phyloP scores from a whole-genome alignment of 1,284 basidiomycete genomes.

The Mycosarcoma maydis region DNA sequence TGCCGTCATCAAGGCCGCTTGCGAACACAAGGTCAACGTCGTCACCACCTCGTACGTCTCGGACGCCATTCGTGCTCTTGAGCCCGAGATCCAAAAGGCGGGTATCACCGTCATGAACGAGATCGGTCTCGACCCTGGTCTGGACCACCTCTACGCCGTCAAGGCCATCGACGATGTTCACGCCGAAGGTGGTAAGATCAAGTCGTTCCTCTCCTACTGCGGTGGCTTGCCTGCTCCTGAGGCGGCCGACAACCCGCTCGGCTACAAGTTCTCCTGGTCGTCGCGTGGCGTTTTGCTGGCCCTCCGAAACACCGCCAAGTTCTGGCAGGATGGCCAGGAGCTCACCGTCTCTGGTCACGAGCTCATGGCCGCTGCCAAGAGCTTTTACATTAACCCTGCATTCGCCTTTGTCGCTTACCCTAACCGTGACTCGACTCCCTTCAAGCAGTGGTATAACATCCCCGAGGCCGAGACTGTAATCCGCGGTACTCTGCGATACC shows the following conservation, averaged over 20 bases:
- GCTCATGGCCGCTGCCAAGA: constrained; percentile 74
- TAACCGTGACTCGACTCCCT: constrained; percentile 92
- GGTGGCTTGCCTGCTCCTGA: constrained; percentile 94
- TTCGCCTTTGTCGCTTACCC: constrained; percentile 97
- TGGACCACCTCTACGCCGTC: constrained; percentile 95
- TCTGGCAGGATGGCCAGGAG: constrained; percentile 67
- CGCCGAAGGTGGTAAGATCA: constrained; percentile 87
- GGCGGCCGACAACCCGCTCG: constrained; percentile 90
- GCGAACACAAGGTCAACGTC: constrained; percentile 92
- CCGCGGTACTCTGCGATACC: constrained; percentile 93
- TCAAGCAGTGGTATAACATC: constrained; percentile 85
- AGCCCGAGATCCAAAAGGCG: constrained; percentile 83
- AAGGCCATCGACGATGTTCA: constrained; percentile 97
- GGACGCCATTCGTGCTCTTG: constrained; percentile 87
- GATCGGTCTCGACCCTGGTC: constrained; percentile 96
- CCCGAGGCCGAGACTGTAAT: constrained; percentile 92
- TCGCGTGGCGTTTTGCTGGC: constrained; percentile 95
- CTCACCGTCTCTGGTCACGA: constrained; percentile 62
- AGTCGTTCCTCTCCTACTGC: constrained; percentile 94
- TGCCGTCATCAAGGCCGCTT: constrained; percentile 90
- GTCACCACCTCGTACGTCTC: constrained; percentile 97
- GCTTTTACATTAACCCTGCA: constrained; percentile 94
- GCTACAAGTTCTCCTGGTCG: constrained; percentile 99
- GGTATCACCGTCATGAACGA: constrained; percentile 98
- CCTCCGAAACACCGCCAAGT: constrained; percentile 89